These are phyloP conservation scores for Earliella scabrosa DNA, from an alignment of 1,284 basidiomycete genomes.

Conservation along the genomic window DNA sequence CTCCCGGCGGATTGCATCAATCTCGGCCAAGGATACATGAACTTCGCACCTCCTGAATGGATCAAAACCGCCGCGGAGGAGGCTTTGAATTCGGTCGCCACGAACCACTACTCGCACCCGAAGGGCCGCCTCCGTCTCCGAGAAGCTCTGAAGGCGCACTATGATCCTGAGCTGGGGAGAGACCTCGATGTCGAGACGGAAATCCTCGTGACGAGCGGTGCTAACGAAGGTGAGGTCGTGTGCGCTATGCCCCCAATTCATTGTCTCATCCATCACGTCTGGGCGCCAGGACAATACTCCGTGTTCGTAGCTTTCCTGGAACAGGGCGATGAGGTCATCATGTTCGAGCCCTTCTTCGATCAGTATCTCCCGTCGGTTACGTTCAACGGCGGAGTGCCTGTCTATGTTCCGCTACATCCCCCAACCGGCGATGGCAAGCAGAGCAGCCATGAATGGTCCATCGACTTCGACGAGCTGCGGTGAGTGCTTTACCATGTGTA, in stretches of 20 bases:
- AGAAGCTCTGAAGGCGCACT: constrained; percentile 83
- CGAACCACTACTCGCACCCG: constrained; percentile 92
- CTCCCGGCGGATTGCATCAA: constrained; percentile 89
- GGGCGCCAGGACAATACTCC: constrained; percentile 79
- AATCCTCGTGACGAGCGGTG: constrained; percentile 94
- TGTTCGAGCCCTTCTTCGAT: constrained; percentile 98
- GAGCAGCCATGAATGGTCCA: constrained; percentile 83
- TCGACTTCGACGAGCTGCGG: constrained; percentile 88
- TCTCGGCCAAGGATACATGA: constrained; percentile 95
- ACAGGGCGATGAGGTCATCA: constrained; percentile 94
- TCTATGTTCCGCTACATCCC: constrained; percentile 95
- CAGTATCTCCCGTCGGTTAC: constrained; percentile 93
- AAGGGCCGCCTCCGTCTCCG: constrained; percentile 86
- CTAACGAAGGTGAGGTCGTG: constrained; percentile 80
- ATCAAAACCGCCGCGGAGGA: constrained; percentile 77
- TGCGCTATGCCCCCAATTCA: not conserved
- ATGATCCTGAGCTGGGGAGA: constrained; percentile 72
- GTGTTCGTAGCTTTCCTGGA: constrained; percentile 90
- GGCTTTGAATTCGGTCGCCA: constrained; percentile 68
- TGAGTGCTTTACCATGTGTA: constrained; percentile 35
- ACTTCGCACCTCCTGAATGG: constrained; percentile 86
- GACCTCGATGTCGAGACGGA: constrained; percentile 86
- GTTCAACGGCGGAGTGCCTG: constrained; percentile 92
- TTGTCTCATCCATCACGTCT: not conserved
- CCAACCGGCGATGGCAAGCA: constrained; percentile 61